These are phyloP conservation scores for Luffa aegyptiaca DNA, from an alignment of 306 rosid species.

Conservation along the genomic window DNA sequence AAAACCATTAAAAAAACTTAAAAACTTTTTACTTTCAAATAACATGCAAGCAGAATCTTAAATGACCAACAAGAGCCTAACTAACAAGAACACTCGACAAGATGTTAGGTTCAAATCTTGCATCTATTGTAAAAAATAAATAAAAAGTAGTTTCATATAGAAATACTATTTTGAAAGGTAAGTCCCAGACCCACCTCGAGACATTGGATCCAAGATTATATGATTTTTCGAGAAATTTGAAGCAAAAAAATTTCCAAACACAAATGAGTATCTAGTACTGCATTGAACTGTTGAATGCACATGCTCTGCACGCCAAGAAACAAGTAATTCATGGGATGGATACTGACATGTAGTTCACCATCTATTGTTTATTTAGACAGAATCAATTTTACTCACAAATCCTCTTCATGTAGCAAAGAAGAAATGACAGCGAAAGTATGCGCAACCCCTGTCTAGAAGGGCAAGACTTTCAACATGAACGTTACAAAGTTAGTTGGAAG, in stretches of 20 bases:
- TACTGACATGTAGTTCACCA: neutral
- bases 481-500: neutral
- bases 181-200: neutral
- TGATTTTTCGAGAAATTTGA: neutral
- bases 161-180: neutral
- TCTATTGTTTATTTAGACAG: neutral
- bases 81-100: no score
- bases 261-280: neutral
- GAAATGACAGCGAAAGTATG: neutral
- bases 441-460: neutral
- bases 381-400: neutral
- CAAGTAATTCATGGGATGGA: neutral
- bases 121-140: no score
- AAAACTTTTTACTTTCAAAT: no score
- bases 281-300: neutral
- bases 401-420: neutral
- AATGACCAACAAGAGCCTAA: no score
- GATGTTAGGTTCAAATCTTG: no score
- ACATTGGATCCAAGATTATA: neutral
- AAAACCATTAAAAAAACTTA: no score
- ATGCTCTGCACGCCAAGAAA: neutral
- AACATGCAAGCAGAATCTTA: no score
- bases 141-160: neutral
- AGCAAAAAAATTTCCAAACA: neutral
- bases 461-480: neutral